Evolutionary conservation across 371 early-diverging fungal genomes (phyloP).

Genomic region (Apophysomyces variabilis): DNA sequence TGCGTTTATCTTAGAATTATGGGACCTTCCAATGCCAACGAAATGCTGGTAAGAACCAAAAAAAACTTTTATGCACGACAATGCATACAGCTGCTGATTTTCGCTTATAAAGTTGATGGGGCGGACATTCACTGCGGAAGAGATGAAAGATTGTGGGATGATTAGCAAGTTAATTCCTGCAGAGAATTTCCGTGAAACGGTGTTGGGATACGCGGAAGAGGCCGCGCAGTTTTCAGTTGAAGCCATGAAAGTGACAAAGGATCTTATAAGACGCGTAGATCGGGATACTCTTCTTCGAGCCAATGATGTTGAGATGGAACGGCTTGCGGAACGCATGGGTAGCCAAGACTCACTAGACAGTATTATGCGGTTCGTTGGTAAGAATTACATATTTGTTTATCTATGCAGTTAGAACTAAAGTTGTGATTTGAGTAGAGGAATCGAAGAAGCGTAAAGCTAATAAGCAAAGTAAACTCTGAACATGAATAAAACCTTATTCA

Average conservation of each 20-base stretch:
- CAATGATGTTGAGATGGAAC: conserved; percentile 54
- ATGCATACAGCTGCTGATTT: not conserved
- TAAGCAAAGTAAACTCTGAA: conserved; percentile 23
- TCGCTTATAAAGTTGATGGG: conserved; percentile 50
- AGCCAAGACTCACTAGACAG: conserved; percentile 39
- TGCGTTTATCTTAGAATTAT: conserved; percentile 43
- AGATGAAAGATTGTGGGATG: conserved; percentile 54
- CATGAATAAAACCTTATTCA: conserved; percentile 2
- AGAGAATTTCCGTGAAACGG: conserved; percentile 57
- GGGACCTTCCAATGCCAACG: conserved; percentile 64
- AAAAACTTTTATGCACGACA: conserved; percentile 2
- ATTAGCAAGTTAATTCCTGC: conserved; percentile 54
- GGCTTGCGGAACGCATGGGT: conserved; percentile 34
- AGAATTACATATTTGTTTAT: conserved; percentile 9
- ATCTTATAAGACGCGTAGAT: conserved; percentile 54
- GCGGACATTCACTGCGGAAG: conserved; percentile 55
- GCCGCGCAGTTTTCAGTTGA: conserved; percentile 57
- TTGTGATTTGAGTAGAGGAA: conserved; percentile 13
- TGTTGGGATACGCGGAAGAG: conserved; percentile 52
- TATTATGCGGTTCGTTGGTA: conserved; percentile 43
- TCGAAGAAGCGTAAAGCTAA: conserved; percentile 17
- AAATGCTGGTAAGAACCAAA: conserved; percentile 56
- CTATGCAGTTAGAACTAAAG: not conserved
- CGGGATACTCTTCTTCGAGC: conserved; percentile 46
- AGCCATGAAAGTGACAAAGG: conserved; percentile 62